A percentile compares a stretch with the other conserved stretches of the same genome.
Evolutionary conservation across 2,329 filamentous ascomycete genomes (phyloP).

Genomic region (Aspergillus udagawae): DNA sequence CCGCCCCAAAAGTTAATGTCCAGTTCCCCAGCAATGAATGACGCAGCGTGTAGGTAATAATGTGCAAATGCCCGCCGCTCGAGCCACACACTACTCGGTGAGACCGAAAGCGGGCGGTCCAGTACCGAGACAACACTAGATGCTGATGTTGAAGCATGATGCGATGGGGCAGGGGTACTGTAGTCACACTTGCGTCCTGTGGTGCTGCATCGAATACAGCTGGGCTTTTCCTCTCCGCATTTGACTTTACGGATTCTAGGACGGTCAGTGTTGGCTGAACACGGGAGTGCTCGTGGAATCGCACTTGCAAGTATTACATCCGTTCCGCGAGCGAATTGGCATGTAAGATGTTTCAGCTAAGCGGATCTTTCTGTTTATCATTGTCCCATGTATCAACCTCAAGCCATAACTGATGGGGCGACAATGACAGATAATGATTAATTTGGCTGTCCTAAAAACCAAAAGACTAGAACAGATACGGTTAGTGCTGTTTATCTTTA

Average conservation of each 20-base stretch:
- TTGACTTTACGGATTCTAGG: conserved; percentile 29
- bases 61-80: conserved; percentile 36
- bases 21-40: conserved; percentile 27
- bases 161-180: conserved; percentile 5
- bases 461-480: no score
- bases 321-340: conserved; percentile 19
- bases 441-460: no score
- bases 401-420: no score
- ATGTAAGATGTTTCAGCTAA: background rate
- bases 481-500: no score
- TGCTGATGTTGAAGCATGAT: background rate
- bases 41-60: conserved; percentile 30
- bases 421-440: no score
- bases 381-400: no score
- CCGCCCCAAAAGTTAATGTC: conserved; percentile 32
- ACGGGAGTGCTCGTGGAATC: no score
- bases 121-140: background rate
- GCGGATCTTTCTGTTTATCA: background rate
- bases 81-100: conserved; percentile 16
- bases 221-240: conserved; percentile 33
- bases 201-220: conserved; percentile 28
- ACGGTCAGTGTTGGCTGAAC: background rate
- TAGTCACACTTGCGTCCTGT: conserved; percentile 33
- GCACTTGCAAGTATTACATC: conserved; percentile 11
- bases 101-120: conserved; percentile 13